Percentiles rank a stretch among this genome's conserved stretches.
phyloP scores from a whole-genome alignment of 257 asterid species.

The Salvia rosmarinus region DNA sequence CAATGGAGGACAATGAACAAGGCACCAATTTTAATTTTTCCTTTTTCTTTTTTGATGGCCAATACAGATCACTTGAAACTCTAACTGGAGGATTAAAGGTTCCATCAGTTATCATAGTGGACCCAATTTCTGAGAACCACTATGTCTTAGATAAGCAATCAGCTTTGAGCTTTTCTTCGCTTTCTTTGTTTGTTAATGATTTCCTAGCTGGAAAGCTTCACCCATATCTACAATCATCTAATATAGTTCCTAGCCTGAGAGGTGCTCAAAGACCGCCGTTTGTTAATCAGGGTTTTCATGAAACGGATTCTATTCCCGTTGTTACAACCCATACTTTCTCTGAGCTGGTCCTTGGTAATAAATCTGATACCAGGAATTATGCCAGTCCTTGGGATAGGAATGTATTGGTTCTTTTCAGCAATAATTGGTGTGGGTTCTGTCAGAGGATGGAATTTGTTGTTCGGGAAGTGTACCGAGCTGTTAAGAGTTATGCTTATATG shows the following conservation, averaged over 20 bases:
- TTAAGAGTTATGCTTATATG: slow-evolving; percentile 54
- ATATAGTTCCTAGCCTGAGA: slow-evolving; percentile 48
- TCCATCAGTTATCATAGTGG: slow-evolving; percentile 77
- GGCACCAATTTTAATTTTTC: slow-evolving; percentile 48
- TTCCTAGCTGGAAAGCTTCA: slow-evolving; percentile 69
- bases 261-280: slow-evolving; percentile 79
- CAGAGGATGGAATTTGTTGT: slow-evolving; percentile 92
- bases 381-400: slow-evolving; percentile 57
- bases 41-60: slow-evolving; percentile 77
- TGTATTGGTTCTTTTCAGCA: slow-evolving; percentile 81
- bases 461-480: slow-evolving; percentile 86
- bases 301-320: slow-evolving; percentile 74
- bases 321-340: slow-evolving; percentile 65
- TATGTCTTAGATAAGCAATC: slow-evolving; percentile 58
- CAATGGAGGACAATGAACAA: slow-evolving; percentile 45
- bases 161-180: slow-evolving; percentile 49
- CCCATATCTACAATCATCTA: slow-evolving; percentile 70
- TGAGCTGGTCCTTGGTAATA: slow-evolving; percentile 66
- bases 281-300: slow-evolving; percentile 90
- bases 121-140: slow-evolving; percentile 64
- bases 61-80: slow-evolving; percentile 73
- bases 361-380: slow-evolving; percentile 49
- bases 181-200: slow-evolving; percentile 58
- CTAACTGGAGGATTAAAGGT: slow-evolving; percentile 67
- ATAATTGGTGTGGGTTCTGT: slow-evolving; percentile 95